Base-by-base conservation (phyloP, 2,329 filamentous ascomycete genomes). In the Pseudogymnoascus verrucosus region DNA sequence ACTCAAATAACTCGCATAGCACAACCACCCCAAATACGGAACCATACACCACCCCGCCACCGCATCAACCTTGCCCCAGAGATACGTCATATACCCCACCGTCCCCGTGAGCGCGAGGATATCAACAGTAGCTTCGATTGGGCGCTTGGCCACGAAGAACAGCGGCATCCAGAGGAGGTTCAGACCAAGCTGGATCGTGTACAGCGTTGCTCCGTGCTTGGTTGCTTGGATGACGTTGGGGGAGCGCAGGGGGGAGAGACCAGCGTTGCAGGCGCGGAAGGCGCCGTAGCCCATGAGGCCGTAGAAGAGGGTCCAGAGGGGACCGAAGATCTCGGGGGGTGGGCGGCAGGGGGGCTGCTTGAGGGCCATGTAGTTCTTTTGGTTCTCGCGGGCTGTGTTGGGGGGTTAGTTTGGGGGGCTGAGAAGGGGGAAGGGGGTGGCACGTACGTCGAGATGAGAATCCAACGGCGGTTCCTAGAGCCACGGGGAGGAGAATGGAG, bases 121-220 rank as follows among this genome's bases (percentile, higher is more conserved):
- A 73, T 97, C 90, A 28, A 82, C 82, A 5, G 90, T 85, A 3
- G 93, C 92, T 71, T 86, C 84, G 62, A 88, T 80, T 1, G 92
- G 91, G 14, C 85, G 84, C 67, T 88, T 87, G 61, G 88, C 73
- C n/a, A 84, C 82, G 73, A 96, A 97, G 82, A 97, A 97, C 10
- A 97, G 82, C 11, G 93, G 93, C 84, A 92, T 97, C 91, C 91
- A 98, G 62, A 88, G 76, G 31, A 96, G 79, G 74, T 97, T 97
- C 61, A 97, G 80, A 10, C 83, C 89, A 5, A 97, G 86, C 77
- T 97, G 93, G 65, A 92, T 80, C 1, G 89, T 90, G 79, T 96
- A 97, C 31, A 97, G 82, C 0, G 89, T 90, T 64, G 90, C 88
- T 68, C 87, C 89, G 68, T 86, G 81, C 73, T 84, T 84, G 62